These are phyloP conservation scores for Dictyophora rubrovolvata DNA, from an alignment of 768 basidiomycete species.

Conservation along the genomic window DNA sequence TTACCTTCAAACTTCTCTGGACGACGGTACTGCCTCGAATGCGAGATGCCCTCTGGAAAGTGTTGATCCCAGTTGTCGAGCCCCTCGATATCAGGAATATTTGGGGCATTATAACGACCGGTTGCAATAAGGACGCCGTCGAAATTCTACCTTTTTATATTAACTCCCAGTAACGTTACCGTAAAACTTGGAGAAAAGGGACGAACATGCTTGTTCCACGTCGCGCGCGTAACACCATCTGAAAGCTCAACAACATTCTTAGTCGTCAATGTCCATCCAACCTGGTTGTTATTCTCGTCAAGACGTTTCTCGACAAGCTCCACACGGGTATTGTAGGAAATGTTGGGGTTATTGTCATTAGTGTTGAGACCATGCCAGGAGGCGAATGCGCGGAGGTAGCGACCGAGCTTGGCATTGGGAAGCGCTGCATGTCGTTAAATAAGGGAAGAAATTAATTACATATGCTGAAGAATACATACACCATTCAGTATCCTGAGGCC, in stretches of 20 bases:
- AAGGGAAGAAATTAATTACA: conserved; percentile 24
- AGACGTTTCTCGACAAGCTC: conserved; percentile 32
- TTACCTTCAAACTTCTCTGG: conserved; percentile 28
- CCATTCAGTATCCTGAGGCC: conserved; percentile 9
- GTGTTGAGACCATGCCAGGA: conserved; percentile 32
- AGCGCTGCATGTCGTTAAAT: conserved; percentile 13
- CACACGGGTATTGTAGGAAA: conserved; percentile 39
- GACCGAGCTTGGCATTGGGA: conserved; percentile 23
- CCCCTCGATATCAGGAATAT: conserved; percentile 13
- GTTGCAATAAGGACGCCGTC: not conserved
- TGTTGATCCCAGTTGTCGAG: conserved; percentile 24
- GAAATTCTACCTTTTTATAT: conserved; percentile 7
- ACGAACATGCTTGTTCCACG: conserved; percentile 29
- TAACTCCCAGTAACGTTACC: conserved; percentile 12
- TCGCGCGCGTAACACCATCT: conserved; percentile 18
- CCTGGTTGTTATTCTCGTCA: conserved; percentile 20
- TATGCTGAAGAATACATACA: conserved; percentile 15
- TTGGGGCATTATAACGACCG: too few species aligned
- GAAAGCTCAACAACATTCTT: conserved; percentile 21
- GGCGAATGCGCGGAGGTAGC: conserved; percentile 33
- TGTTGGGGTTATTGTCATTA: conserved; percentile 29
- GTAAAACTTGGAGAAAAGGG: conserved; percentile 2
- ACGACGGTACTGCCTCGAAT: conserved; percentile 33
- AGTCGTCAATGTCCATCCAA: conserved; percentile 27
- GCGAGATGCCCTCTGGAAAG: conserved; percentile 26